Evolutionary conservation across 768 basidiomycete species (phyloP), one percentile per base, ranked within the genome.

Genomic region (Auriscalpium orientale): DNA sequence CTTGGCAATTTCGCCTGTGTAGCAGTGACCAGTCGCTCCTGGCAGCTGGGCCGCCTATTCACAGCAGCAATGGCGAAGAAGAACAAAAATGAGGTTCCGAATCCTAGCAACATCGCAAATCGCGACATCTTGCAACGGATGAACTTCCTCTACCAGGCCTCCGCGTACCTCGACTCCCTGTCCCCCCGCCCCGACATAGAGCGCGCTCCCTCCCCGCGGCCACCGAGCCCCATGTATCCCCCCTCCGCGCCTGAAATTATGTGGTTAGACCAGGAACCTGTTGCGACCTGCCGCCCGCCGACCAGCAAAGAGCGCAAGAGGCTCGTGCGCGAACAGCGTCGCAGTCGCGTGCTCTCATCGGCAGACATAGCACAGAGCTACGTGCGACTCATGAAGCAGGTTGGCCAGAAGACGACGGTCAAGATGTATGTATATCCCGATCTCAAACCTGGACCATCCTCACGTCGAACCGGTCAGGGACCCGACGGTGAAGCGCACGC

Each of bases 111-210:
- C 57, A 76, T 87, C 35, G 63, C 76, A 11, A 89, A 91, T 67
- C 75, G 82, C 33, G 91, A 93, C 65, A 81, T 88, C 48, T 77
- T 91, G 20, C 91, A 93, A 68, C 79, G 91, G 33, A 78, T 93
- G 58, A 92, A 88, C 70, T 93, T 89, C 67, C 78, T 93, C 37
- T 91, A 89, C 65, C 91, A 92, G 70, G 87, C 89, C 37, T 84
- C 85, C 63, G 75, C 79, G 12, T 85, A 84, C 58, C 72, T 90
- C 18, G 56, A 76, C 72, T 72, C 71, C 11, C 67, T 78, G 49
- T 64, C 58, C 34, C 62, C 53, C 22, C 37, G 45, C 18, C 54
- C 56, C 46, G 40, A 21, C 36, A 53, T 15, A 4, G 40, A 21
- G 11, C 47, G 28, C 33, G 22, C 34, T 22, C 21, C 20, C 21